These are phyloP conservation scores for Stipa capillata DNA, from an alignment of 176 grass and related monocot genomes.

Conservation along the genomic window DNA sequence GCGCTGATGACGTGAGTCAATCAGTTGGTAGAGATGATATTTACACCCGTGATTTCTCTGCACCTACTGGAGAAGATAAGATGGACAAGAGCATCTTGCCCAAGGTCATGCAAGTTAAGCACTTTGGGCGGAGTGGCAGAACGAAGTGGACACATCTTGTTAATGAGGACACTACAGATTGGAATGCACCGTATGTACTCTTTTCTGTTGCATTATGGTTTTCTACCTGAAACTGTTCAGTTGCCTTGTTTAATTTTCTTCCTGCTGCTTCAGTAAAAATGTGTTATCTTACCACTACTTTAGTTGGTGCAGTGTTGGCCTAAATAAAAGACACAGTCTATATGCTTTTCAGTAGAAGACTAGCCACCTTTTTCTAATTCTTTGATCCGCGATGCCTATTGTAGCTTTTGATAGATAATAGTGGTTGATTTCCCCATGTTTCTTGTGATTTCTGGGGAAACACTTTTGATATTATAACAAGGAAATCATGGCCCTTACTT, in stretches of 20 bases:
- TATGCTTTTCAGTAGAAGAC: background rate
- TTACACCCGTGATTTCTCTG: constrained; percentile 76
- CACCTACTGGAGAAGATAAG: constrained; percentile 84
- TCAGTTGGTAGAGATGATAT: constrained; percentile 55
- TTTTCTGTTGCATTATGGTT: background rate
- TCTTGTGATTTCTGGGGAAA: background rate
- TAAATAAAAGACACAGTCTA: background rate
- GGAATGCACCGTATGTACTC: constrained; percentile 88
- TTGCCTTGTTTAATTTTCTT: background rate
- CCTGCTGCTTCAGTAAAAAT: background rate
- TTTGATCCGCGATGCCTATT: background rate
- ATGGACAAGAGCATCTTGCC: constrained; percentile 97
- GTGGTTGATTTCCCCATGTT: background rate
- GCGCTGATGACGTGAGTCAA: constrained; percentile 51
- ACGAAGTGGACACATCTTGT: constrained; percentile 99
- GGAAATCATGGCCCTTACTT: background rate
- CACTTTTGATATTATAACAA: background rate
- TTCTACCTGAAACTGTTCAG: background rate
- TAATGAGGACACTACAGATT: constrained; percentile 95
- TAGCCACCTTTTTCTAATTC: background rate
- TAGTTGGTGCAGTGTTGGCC: background rate
- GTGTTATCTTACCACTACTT: background rate
- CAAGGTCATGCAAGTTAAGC: constrained; percentile 99
- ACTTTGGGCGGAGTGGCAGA: constrained; percentile 91
- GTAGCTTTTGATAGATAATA: background rate